Evolutionary conservation across 331 rosid species (phyloP).

Genomic region (Telfairia occidentalis): DNA sequence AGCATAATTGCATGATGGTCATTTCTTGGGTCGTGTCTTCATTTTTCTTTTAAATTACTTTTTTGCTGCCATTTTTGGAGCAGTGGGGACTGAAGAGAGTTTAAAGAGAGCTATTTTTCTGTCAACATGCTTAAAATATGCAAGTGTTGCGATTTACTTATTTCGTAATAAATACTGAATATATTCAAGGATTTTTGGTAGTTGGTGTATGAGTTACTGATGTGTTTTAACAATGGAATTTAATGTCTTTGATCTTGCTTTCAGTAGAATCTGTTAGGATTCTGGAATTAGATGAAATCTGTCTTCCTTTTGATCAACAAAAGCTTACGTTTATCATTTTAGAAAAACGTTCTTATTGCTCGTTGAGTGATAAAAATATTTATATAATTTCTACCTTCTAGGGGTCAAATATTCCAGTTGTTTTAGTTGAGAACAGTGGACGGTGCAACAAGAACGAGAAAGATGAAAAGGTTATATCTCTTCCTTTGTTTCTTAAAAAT

Average conservation of each 20-base stretch:
- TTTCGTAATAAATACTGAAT: not conserved
- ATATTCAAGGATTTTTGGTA: not conserved
- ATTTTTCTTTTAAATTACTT: not conserved
- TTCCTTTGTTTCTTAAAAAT: not conserved
- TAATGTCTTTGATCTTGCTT: not conserved
- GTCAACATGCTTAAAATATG: not conserved
- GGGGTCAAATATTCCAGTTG: slow-evolving; percentile 61
- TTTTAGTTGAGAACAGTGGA: slow-evolving; percentile 88
- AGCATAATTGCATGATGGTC: not conserved
- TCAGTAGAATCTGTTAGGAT: not conserved
- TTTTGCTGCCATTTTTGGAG: not conserved
- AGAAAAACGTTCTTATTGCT: not conserved
- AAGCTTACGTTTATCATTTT: not conserved
- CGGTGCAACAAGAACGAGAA: slow-evolving; percentile 74
- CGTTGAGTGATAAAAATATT: slow-evolving; percentile 9
- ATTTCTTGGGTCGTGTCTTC: not conserved
- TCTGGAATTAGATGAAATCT: not conserved
- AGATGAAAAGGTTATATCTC: slow-evolving; percentile 63
- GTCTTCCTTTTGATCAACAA: not conserved
- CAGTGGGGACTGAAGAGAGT: not conserved
- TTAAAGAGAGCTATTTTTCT: not conserved
- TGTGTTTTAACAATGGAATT: not conserved
- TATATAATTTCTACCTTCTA: slow-evolving; percentile 10
- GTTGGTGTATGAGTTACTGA: not conserved
- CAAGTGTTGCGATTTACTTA: not conserved